A percentile compares a stretch with the other conserved stretches of the same genome.
These are phyloP conservation scores for Colletotrichum sansevieriae DNA, from an alignment of 2,329 filamentous ascomycete genomes.

Conservation along the genomic window DNA sequence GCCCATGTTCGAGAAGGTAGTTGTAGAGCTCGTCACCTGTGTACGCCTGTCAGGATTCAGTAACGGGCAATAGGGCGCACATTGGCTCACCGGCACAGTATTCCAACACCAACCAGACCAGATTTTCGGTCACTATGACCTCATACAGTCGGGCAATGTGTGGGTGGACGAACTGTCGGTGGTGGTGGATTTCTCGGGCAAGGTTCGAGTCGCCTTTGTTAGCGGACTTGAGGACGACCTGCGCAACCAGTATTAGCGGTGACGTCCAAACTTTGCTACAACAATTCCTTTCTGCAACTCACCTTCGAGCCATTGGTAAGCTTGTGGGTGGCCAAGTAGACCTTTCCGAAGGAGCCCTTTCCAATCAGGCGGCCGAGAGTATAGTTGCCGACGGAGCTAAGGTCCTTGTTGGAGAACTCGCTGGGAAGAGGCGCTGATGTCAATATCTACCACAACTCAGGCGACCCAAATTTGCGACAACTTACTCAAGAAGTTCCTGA, in stretches of 20 bases:
- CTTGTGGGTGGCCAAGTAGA: constrained; percentile 95
- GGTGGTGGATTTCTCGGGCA: constrained; percentile 97
- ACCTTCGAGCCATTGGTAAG: constrained; percentile 99
- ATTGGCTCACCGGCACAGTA: constrained; percentile 84
- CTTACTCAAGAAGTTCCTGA: constrained; percentile 93
- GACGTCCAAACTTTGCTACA: not conserved
- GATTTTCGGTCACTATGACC: constrained; percentile 93
- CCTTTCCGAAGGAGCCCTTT: constrained; percentile 98
- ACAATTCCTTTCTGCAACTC: too few species aligned
- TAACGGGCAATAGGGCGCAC: constrained; percentile 42
- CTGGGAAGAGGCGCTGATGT: constrained; percentile 59
- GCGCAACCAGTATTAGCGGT: constrained; percentile 37
- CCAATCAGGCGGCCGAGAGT: constrained; percentile 91
- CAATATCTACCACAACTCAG: not conserved
- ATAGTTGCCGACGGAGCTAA: constrained; percentile 95
- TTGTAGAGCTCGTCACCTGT: constrained; percentile 96
- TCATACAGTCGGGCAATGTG: constrained; percentile 98
- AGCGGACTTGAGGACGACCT: constrained; percentile 98
- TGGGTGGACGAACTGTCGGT: constrained; percentile 96
- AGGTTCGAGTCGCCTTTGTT: constrained; percentile 97
- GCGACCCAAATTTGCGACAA: constrained; percentile 39
- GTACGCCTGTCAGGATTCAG: constrained; percentile 46
- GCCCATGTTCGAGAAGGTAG: constrained; percentile 89
- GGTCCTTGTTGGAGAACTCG: constrained; percentile 93
- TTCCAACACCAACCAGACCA: constrained; percentile 97